Evolutionary conservation across 139 green algal genomes (phyloP), one percentile per base, ranked within the genome.

Genomic region (Desmodesmus armatus): DNA sequence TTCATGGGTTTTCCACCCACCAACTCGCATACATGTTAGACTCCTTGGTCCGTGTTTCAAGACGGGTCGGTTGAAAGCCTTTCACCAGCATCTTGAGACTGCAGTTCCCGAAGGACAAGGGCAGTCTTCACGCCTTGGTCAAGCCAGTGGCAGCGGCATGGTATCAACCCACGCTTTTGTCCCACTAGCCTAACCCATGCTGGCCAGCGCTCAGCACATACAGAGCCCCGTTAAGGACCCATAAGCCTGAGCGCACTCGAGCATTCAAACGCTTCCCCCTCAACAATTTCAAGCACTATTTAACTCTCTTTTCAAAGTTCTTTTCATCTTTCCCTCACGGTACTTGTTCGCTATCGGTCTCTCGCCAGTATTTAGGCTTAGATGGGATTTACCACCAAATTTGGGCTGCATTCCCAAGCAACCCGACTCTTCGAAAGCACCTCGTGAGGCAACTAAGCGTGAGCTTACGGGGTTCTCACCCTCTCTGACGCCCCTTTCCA

Each of bases 31-130:
- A 93, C 92, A 95, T 96, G 93, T 96, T 96, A 95, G 92, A 98
- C 95, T 98, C 95, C 95, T 98, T 97, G 95, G 94, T 98, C 95
- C 95, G 95, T 98, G 95, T 98, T 98, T 98, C 95, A 96, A 98
- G 95, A 98, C 95, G 94, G 93, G 95, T 88, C 89, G 88, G 91
- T 93, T 92, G 82, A 89, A 94, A 88, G 80, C 90, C 87, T 97
- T 96, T 87, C 90, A 93, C 92, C 94, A 97, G 93, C 93, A 93
- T 96, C 95, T 88, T 92, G 89, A 94, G 88, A 80, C 87, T 85
- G 93, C 91, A 95, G 91, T 89, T 94, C 88, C 90, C 89, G 84
- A 92, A 88, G 90, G 87, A 89, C 90, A 78, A 92, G 85, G 90
- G 91, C 93, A 85, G 78, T 85, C 86, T 93, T 92, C 65, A 88